Base-by-base conservation (phyloP, 176 grass and related monocot species). In the Elaeis guineensis region DNA sequence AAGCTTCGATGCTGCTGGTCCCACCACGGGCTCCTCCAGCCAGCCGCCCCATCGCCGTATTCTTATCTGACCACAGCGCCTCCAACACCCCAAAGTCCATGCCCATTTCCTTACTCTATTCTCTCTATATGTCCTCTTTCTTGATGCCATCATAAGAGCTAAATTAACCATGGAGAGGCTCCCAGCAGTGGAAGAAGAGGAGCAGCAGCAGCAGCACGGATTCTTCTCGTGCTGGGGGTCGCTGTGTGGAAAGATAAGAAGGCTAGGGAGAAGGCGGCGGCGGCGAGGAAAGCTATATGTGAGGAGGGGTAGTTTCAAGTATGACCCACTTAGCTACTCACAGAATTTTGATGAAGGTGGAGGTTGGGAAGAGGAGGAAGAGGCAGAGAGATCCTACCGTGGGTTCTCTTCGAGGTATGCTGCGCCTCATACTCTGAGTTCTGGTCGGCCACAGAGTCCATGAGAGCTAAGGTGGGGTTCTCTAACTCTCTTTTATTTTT, bases 241-340 rank as follows among this genome's bases (percentile, higher is more conserved):
- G 16, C 12, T 72, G 25, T 72, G 69, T 49, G 17, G 69, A 6
- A 61, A 26, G 21, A 24, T 62, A 3, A 19, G 1, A 4, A 14
- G 44, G 17, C 21, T 19, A 26, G 18, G n/a, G 18, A 1, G 54
- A 3, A 9, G 35, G 7, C 49, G 58, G 5, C 9, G 58, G 4
- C 30, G 32, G 4, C 32, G 67, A 6, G 44, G 14, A 15, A 60
- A 28, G 44, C n/a, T 61, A 1, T 54, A 54, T 50, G 39, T 5
- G 1, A 50, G 14, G 21, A 58, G 19, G 5, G 69, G 69, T n/a
- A 62, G 57, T 12, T 72, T 62, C 49, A 62, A 22, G n/a, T 72
- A 72, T n/a, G 69, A 72, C 19, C 69, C 69, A 17, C 50, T 62
- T 14, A 72, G 69, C 50, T 72, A 72, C 49, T 23, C 69, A 5